Percentiles rank a stretch among this genome's conserved stretches.
phyloP scores from a whole-genome alignment of 2,329 filamentous ascomycete genomes.

The Colletotrichum chrysophilum region DNA sequence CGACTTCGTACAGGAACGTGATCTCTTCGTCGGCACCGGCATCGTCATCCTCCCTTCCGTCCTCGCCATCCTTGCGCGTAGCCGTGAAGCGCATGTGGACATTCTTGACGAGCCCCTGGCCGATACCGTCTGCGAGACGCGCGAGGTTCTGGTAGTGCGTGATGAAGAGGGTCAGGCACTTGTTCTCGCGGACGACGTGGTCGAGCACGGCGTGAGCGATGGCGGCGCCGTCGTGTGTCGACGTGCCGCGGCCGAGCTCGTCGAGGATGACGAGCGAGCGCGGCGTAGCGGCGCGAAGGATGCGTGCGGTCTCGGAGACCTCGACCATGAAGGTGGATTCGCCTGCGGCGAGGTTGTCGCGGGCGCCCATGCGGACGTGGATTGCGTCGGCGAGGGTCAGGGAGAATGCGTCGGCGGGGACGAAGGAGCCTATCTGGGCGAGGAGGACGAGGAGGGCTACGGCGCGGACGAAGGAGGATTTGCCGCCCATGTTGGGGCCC shows the following conservation, averaged over 20 bases:
- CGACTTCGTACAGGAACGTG: slow-evolving; percentile 93
- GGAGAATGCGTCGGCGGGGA: slow-evolving; percentile 76
- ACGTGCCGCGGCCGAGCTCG: slow-evolving; percentile 91
- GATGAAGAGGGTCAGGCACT: slow-evolving; percentile 89
- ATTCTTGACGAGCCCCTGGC: slow-evolving; percentile 70
- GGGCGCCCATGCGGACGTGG: slow-evolving; percentile 93
- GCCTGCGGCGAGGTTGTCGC: slow-evolving; percentile 93
- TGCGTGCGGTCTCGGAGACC: slow-evolving; percentile 88
- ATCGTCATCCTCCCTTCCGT: slow-evolving; percentile 10
- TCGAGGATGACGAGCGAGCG: slow-evolving; percentile 90
- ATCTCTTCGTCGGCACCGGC: slow-evolving; percentile 72
- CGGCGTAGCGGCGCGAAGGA: slow-evolving; percentile 86
- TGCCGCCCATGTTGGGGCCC: slow-evolving; percentile 98
- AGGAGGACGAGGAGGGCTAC: slow-evolving; percentile 92
- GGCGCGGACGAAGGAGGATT: slow-evolving; percentile 95
- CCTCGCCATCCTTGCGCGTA: slow-evolving; percentile 26
- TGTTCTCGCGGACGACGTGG: slow-evolving; percentile 76
- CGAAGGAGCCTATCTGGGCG: slow-evolving; percentile 92
- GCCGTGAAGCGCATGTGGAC: slow-evolving; percentile 91
- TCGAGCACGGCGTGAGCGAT: slow-evolving; percentile 93
- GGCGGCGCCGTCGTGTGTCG: slow-evolving; percentile 93
- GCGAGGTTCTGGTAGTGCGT: slow-evolving; percentile 94
- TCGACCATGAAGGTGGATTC: slow-evolving; percentile 99
- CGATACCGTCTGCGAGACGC: slow-evolving; percentile 71
- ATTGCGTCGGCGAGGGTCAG: slow-evolving; percentile 90